Evolutionary conservation across 2,329 filamentous ascomycete species (phyloP), one percentile per base, ranked within the genome.

Genomic region (Fusarium tanahbumbuense): DNA sequence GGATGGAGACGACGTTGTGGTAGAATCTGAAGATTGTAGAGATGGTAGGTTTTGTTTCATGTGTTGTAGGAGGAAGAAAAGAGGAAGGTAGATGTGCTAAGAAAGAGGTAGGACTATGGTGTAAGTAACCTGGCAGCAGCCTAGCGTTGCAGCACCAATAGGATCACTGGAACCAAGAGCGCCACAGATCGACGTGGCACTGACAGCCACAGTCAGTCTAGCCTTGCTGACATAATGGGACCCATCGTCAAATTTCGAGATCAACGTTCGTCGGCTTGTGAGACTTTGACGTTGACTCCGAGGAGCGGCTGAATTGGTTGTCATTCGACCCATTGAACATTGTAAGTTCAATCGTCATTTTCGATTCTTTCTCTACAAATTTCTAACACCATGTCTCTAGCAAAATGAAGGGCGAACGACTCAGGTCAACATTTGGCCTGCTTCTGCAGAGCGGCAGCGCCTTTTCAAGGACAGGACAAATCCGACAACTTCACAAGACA

Each of bases 401-500:
- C 56, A 64, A 72, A 46, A 81, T 81, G 80, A 80, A 72, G 70
- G 70, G 75, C 59, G 70, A 75, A 64, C 72, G 70, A 63, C 67
- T 80, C 28, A 76, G 77, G 70, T 73, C 78, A 60, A 76, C 76
- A 49, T 67, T 80, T 56, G 74, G 76, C 52, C 73, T 76, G 62
- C 71, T 79, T 60, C 66, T 75, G 52, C 73, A 74, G 58, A 79
- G 66, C 73, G 71, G 67, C 75, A 79, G 69, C 73, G 67, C 71
- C 69, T 74, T 77, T 62, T 73, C 77, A 32, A 64, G 72, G 45
- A 73, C 75, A 61, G 73, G 77, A 49, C 83, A 85, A 68, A 75
- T 78, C 64, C 76, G 84, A 80, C 82, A 80, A 75, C 78, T 83
- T 41, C 82, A 84, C 76, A 81, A 80, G 75, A 79, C 80, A 64